phyloP scores from a whole-genome alignment of 495 filamentous ascomycete species.

The Xylaria grammica region DNA sequence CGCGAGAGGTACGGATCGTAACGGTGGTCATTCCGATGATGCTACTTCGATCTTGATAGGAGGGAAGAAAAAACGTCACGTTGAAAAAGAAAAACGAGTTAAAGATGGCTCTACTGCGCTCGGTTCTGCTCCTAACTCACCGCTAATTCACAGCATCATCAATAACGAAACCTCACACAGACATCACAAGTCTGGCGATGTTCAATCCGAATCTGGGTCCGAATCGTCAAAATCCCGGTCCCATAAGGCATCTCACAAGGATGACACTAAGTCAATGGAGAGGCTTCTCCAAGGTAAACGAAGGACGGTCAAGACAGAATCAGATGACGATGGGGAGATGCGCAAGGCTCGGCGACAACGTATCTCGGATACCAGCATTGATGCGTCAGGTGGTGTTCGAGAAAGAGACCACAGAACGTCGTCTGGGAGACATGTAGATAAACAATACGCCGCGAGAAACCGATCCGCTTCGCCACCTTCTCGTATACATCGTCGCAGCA shows the following conservation, averaged over 20 bases:
- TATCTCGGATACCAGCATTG: constrained; percentile 48
- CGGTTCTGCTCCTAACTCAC: constrained; percentile 61
- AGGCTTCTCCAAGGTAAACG: constrained; percentile 48
- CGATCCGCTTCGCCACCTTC: constrained; percentile 69
- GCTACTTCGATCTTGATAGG: constrained; percentile 27
- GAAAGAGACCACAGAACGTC: constrained; percentile 38
- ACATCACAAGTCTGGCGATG: constrained; percentile 47
- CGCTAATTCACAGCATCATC: constrained; percentile 33
- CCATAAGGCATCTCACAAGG: constrained; percentile 35
- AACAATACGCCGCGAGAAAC: constrained; percentile 48
- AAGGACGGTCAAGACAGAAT: constrained; percentile 52
- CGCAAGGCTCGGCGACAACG: constrained; percentile 55
- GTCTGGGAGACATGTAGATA: constrained; percentile 43
- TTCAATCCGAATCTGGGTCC: constrained; percentile 52
- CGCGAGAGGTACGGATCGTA: constrained; percentile 37
- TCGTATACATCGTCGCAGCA: constrained; percentile 64
- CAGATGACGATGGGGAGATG: constrained; percentile 54
- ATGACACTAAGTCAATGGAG: constrained; percentile 46
- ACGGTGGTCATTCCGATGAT: constrained; percentile 39
- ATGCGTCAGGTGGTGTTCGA: constrained; percentile 39
- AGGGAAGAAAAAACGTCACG: constrained; percentile 56
- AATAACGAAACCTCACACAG: constrained; percentile 39
- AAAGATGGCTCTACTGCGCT: constrained; percentile 58
- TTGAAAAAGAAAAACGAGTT: constrained; percentile 45
- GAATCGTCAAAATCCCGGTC: constrained; percentile 42